phyloP scores from a whole-genome alignment of 2,329 filamentous ascomycete genomes.

The Scorias spongiosa region DNA sequence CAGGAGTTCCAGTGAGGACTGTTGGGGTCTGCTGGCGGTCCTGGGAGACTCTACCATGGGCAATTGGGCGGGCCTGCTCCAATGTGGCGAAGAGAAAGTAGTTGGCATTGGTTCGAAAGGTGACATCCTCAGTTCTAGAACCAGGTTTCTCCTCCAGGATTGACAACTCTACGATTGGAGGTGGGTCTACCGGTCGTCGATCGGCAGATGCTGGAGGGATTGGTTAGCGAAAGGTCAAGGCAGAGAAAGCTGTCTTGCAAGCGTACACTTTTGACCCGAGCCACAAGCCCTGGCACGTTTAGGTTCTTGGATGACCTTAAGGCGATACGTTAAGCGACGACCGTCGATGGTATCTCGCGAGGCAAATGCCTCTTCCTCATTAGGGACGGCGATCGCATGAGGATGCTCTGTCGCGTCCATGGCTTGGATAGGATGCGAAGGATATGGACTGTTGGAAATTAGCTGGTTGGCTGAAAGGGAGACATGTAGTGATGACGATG shows the following conservation, averaged over 20 bases:
- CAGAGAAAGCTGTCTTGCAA: background rate
- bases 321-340: constrained; percentile 61
- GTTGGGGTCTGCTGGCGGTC: constrained; percentile 54
- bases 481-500: too few species aligned
- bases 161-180: constrained; percentile 81
- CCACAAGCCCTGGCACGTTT: constrained; percentile 90
- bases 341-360: constrained; percentile 56
- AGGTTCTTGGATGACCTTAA: constrained; percentile 85
- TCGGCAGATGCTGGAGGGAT: constrained; percentile 54
- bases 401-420: constrained; percentile 13
- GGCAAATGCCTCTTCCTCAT: constrained; percentile 39
- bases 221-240: constrained; percentile 4
- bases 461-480: too few species aligned
- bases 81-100: constrained; percentile 95
- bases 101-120: constrained; percentile 86
- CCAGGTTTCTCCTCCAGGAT: constrained; percentile 52
- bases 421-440: background rate
- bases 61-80: constrained; percentile 70
- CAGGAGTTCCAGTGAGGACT: constrained; percentile 83
- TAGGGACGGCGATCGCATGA: constrained; percentile 33
- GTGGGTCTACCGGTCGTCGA: constrained; percentile 81
- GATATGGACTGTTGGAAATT: too few species aligned
- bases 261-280: constrained; percentile 78
- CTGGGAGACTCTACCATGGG: constrained; percentile 58
- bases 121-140: constrained; percentile 40